Base-by-base conservation (phyloP, 2,329 filamentous ascomycete species). In the Penicillium concentricum region DNA sequence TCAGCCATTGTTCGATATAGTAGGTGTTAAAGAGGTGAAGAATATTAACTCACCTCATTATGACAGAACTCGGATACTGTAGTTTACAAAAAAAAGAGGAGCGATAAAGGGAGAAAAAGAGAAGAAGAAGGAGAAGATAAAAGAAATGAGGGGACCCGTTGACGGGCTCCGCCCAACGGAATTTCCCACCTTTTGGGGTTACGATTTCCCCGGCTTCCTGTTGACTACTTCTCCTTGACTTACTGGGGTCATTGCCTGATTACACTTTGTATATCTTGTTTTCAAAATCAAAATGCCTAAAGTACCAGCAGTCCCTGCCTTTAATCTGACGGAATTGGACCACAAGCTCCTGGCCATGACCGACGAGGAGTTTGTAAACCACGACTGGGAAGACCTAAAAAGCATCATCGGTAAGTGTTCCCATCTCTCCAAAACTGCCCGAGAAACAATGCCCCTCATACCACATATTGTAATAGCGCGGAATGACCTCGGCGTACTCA, bases 401-500 rank as follows among this genome's bases (percentile, higher is more conserved):
- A 65, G 75, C 35, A 81, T 83, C 63, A 81, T 84, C 66, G 76
- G 81, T 83, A 71, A 61, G 72, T 67, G 28, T 35, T 30, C 38
- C 35, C 55, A 28, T 28, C 24, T 54, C 50, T 51, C 51, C 46
- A 35, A 55, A 30, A 26, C 49, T 38, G n/a, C 35, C 56, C 47
- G 34, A 30, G 24, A 50, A 45, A 35, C 37, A 41, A 26, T 49
- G 51, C 46, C 57, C 47, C 48, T 47, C 59, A 58, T 64, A 58
- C 58, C 52, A 45, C 42, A 54, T 51, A 50, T n/a, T 9, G 16
- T 34, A 18, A 35, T 63, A 80, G 74, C 74, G 18, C 74, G 76
- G 37, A 82, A 84, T 65, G 76, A 79, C 57, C 82, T 87, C 54
- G 79, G 81, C 58, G 72, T 79, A 34, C 74, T 87, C 12, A 84